phyloP scores from a whole-genome alignment of 257 asterid genomes.

The Striga asiatica region DNA sequence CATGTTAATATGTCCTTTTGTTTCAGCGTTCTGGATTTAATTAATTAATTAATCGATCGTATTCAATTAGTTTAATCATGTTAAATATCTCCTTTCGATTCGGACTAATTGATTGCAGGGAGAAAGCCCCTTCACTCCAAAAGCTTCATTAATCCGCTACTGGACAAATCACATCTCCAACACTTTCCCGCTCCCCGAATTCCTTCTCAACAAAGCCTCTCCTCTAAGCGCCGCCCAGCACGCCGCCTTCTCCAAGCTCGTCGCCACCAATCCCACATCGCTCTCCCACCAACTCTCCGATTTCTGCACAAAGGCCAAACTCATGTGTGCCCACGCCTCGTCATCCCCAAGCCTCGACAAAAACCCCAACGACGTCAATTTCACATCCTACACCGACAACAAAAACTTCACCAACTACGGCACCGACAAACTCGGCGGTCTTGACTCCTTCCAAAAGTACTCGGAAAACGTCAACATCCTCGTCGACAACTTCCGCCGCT shows the following conservation, averaged over 20 bases:
- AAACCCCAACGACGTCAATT: slow-evolving; percentile 35
- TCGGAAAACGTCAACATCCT: slow-evolving; percentile 31
- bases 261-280: slow-evolving; percentile 46
- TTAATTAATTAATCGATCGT: too few species aligned
- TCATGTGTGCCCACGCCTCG: slow-evolving; percentile 53
- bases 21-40: too few species aligned
- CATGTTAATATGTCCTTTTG: too few species aligned
- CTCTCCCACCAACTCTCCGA: slow-evolving; percentile 48
- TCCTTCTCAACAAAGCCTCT: slow-evolving; percentile 50
- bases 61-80: too few species aligned
- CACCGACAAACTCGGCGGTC: slow-evolving; percentile 31
- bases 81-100: too few species aligned
- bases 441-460: slow-evolving; percentile 45
- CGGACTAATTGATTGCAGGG: too few species aligned
- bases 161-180: slow-evolving; percentile 55
- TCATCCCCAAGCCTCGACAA: slow-evolving; percentile 45
- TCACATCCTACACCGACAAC: slow-evolving; percentile 19
- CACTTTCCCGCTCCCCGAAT: slow-evolving; percentile 38
- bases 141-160: slow-evolving; percentile 41
- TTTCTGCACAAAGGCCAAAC: slow-evolving; percentile 56
- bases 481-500: slow-evolving; percentile 50
- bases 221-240: slow-evolving; percentile 39
- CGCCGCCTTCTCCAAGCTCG: slow-evolving; percentile 49
- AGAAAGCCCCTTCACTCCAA: slow-evolving; percentile 51
- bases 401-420: slow-evolving; percentile 77